phyloP scores from a whole-genome alignment of 805 yeast species.

The Spathaspora sp. region DNA sequence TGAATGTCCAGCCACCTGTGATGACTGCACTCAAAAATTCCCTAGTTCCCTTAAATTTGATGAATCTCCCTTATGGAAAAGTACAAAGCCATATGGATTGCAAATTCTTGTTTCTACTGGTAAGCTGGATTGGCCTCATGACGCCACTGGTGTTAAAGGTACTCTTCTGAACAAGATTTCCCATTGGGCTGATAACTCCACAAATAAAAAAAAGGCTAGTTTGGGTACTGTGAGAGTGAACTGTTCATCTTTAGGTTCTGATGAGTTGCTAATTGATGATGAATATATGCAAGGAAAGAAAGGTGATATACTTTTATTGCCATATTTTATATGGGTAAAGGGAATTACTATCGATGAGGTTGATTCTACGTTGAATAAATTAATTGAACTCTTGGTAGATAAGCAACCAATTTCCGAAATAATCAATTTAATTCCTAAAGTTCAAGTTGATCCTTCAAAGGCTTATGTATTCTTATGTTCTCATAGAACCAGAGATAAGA shows the following conservation, averaged over 20 bases:
- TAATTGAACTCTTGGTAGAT: constrained; percentile 40
- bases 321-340: constrained; percentile 69
- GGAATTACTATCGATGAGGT: constrained; percentile 46
- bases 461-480: constrained; percentile 77
- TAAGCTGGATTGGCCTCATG: constrained; percentile 78
- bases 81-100: constrained; percentile 64
- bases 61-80: constrained; percentile 53
- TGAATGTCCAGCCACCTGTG: constrained; percentile 52
- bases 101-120: constrained; percentile 86
- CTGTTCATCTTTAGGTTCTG: constrained; percentile 52
- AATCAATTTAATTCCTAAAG: constrained; percentile 11
- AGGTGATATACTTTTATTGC: constrained; percentile 65
- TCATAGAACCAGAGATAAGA: constrained; percentile 84
- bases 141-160: constrained; percentile 48
- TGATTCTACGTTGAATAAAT: constrained; percentile 36
- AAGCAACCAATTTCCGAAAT: constrained; percentile 8
- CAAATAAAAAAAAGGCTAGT: constrained; percentile 13
- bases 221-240: constrained; percentile 43
- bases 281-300: constrained; percentile 39
- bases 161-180: constrained; percentile 46
- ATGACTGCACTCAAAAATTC: constrained; percentile 47
- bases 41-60: constrained; percentile 49
- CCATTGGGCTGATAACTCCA: constrained; percentile 25
- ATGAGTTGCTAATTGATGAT: constrained; percentile 36
- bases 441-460: constrained; percentile 26